These are phyloP conservation scores for Gossypium mustelinum DNA, from an alignment of 345 rosid genomes.

Conservation along the genomic window DNA sequence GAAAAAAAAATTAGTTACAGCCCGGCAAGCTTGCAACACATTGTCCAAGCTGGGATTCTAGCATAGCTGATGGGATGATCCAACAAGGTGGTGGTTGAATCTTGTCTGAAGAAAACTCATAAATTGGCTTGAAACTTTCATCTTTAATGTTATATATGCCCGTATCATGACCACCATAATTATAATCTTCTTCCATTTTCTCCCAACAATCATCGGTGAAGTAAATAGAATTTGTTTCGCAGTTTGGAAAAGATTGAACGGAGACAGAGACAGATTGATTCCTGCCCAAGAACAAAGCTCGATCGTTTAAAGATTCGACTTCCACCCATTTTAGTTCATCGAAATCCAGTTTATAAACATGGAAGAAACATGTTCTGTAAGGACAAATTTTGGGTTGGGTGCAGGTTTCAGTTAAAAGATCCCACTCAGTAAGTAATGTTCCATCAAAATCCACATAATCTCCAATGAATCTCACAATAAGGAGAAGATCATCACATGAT, in stretches of 20 bases:
- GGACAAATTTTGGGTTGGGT: no score
- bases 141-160: slow-evolving; percentile 1
- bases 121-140: neutral
- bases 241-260: neutral
- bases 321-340: neutral
- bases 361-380: neutral
- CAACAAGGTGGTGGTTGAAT: neutral
- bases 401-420: neutral
- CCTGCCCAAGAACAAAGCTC: neutral
- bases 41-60: no score
- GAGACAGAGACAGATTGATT: neutral
- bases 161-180: slow-evolving; percentile 6
- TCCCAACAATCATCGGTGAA: slow-evolving; percentile 10
- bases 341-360: neutral
- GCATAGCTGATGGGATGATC: neutral
- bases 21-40: no score
- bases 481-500: neutral
- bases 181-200: neutral
- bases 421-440: neutral
- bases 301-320: neutral
- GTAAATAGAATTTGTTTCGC: neutral
- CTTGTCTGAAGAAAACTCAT: neutral
- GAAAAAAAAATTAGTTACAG: no score
- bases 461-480: neutral
- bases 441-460: neutral